Percentiles rank a stretch among this genome's conserved stretches.
Evolutionary conservation across 257 asterid genomes (phyloP).

Genomic region (Ballota nigra): DNA sequence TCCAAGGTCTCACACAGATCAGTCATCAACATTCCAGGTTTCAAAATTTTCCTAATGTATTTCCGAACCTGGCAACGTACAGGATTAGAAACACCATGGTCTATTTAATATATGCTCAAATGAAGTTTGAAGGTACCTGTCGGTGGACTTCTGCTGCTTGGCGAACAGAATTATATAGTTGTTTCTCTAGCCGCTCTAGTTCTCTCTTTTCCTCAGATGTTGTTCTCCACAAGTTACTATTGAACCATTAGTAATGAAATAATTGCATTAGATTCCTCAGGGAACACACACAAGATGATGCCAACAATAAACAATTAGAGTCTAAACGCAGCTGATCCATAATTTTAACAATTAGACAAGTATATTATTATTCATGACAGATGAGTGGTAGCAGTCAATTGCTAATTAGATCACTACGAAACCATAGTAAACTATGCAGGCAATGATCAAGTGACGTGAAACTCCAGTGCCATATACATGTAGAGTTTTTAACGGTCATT

Average conservation of each 20-base stretch:
- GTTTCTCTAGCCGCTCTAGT: constrained; percentile 85
- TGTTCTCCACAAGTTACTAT: constrained; percentile 93
- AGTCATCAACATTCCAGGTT: constrained; percentile 97
- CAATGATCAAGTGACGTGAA: neutral
- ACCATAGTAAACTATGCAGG: neutral
- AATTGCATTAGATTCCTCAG: constrained; percentile 16
- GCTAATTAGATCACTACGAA: neutral
- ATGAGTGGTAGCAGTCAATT: constrained; percentile 5
- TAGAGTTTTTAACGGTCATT: neutral
- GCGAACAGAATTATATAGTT: constrained; percentile 83
- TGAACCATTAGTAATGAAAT: constrained; percentile 20
- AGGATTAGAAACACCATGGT: neutral
- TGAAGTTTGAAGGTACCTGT: constrained; percentile 54
- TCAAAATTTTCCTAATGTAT: constrained; percentile 64
- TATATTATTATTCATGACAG: neutral
- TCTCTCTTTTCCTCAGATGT: constrained; percentile 98
- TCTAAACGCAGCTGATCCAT: neutral
- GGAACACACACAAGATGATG: neutral
- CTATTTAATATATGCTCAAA: constrained; percentile 3
- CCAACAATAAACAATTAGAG: neutral
- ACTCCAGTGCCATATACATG: neutral
- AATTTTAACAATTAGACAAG: neutral
- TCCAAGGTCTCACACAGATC: constrained; percentile 97
- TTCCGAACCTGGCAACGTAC: constrained; percentile 68
- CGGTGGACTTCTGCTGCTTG: constrained; percentile 99